phyloP scores from a whole-genome alignment of 2,329 filamentous ascomycete genomes.

The Helotiales sp. region DNA sequence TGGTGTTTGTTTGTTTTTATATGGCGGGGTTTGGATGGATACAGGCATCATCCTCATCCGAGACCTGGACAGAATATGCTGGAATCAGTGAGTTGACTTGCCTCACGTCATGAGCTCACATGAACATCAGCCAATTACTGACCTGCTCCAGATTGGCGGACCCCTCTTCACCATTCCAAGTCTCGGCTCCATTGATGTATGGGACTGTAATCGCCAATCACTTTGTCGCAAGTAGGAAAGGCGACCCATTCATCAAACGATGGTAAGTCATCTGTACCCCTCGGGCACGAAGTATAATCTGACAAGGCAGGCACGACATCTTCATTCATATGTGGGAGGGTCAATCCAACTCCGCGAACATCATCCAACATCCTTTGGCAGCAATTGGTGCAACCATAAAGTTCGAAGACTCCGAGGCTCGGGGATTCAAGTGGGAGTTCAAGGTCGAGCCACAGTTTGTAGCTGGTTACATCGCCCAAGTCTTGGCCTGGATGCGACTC shows the following conservation, averaged over 20 bases:
- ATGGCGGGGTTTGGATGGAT: slow-evolving; percentile 53
- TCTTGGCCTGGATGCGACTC: slow-evolving; percentile 42
- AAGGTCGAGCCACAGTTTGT: slow-evolving; percentile 10
- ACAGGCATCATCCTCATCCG: slow-evolving; percentile 50
- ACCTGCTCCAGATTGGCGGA: slow-evolving; percentile 41
- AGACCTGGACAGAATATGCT: slow-evolving; percentile 50
- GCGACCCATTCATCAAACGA: slow-evolving; percentile 50
- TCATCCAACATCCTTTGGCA: slow-evolving; percentile 44
- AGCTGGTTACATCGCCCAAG: slow-evolving; percentile 41
- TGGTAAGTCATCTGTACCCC: slow-evolving; percentile 40
- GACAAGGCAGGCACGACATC: slow-evolving; percentile 39
- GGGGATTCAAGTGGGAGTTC: slow-evolving; percentile 12
- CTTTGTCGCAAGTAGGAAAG: slow-evolving; percentile 50
- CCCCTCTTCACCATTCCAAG: slow-evolving; percentile 45
- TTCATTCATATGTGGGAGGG: slow-evolving; percentile 47
- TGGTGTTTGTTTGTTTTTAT: slow-evolving; percentile 47
- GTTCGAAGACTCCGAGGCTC: slow-evolving; percentile 30
- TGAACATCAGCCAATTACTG: not conserved
- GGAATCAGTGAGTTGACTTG: slow-evolving; percentile 43
- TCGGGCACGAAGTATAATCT: not conserved
- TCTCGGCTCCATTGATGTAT: slow-evolving; percentile 41
- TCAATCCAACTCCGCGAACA: slow-evolving; percentile 40
- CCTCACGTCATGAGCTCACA: too few species aligned
- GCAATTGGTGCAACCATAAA: slow-evolving; percentile 29
- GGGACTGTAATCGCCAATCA: slow-evolving; percentile 45